Percentiles rank a stretch among this genome's conserved stretches.
These are phyloP conservation scores for Pseudozyma sp. DNA, from an alignment of 1,284 basidiomycete genomes.

Conservation along the genomic window DNA sequence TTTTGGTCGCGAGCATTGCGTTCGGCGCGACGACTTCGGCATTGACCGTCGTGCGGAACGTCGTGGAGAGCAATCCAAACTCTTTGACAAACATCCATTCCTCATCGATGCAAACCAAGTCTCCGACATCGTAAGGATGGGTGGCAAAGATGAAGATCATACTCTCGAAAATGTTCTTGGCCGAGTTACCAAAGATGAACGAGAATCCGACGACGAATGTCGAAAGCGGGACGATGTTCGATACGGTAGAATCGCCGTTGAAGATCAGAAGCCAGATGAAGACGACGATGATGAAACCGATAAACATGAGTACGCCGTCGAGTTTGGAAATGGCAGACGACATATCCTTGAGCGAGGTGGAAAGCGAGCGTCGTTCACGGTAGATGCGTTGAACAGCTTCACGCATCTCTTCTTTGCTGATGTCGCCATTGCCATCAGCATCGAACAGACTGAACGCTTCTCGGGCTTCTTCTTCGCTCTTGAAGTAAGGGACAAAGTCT, in stretches of 20 bases:
- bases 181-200: conserved; percentile 79
- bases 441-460: conserved; percentile 82
- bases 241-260: conserved; percentile 77
- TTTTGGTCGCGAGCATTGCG: conserved; percentile 78
- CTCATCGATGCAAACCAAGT: conserved; percentile 67
- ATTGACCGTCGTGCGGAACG: conserved; percentile 81
- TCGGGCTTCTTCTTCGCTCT: conserved; percentile 78
- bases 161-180: conserved; percentile 80
- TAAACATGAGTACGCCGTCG: conserved; percentile 72
- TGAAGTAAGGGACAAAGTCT: conserved; percentile 77
- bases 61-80: conserved; percentile 84
- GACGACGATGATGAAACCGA: conserved; percentile 76
- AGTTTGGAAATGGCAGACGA: conserved; percentile 62
- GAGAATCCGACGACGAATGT: conserved; percentile 75
- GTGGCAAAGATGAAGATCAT: conserved; percentile 79
- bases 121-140: conserved; percentile 68
- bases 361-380: conserved; percentile 79
- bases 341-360: conserved; percentile 74
- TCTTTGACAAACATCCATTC: conserved; percentile 68
- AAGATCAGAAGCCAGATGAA: conserved; percentile 85
- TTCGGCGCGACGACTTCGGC: conserved; percentile 84
- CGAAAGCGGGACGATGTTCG: conserved; percentile 83
- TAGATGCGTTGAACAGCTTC: conserved; percentile 86
- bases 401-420: conserved; percentile 83
- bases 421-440: conserved; percentile 85